Evolutionary conservation across 75 land plant genomes (phyloP).

Genomic region (Selaginella tamariscina): DNA sequence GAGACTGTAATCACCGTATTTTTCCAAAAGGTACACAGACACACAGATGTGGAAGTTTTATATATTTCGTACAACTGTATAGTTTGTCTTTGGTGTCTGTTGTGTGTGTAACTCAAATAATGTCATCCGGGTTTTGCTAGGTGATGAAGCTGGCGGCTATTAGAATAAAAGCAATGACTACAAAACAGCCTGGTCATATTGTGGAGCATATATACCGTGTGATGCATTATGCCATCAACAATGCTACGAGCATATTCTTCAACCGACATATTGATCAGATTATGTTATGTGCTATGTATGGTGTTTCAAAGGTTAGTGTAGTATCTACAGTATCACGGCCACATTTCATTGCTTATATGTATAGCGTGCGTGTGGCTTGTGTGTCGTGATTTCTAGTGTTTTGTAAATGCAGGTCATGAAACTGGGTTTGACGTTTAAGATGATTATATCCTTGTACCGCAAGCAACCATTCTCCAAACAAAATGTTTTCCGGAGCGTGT

Average conservation of each 20-base stretch:
- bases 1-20: slow-evolving; percentile 74
- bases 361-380: no score
- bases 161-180: slow-evolving; percentile 71
- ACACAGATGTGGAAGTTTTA: background rate
- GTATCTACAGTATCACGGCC: background rate
- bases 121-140: no score
- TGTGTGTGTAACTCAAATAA: no score
- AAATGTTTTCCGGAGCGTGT: slow-evolving; percentile 77
- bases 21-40: slow-evolving; percentile 60
- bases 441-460: slow-evolving; percentile 64
- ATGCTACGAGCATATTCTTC: slow-evolving; percentile 66
- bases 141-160: slow-evolving; percentile 77
- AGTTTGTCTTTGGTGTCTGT: no score
- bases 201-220: slow-evolving; percentile 64
- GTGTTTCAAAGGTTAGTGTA: slow-evolving; percentile 69
- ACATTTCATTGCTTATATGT: no score
- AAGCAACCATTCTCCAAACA: slow-evolving; percentile 88
- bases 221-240: slow-evolving; percentile 52
- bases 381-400: no score
- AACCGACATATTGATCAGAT: slow-evolving; percentile 96
- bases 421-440: slow-evolving; percentile 58
- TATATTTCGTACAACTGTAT: background rate
- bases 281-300: slow-evolving; percentile 79
- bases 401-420: slow-evolving; percentile 51
- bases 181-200: slow-evolving; percentile 42